Base-by-base conservation (phyloP, 1,139 yeast species). In the Suzukiozyma palmioleophila region DNA sequence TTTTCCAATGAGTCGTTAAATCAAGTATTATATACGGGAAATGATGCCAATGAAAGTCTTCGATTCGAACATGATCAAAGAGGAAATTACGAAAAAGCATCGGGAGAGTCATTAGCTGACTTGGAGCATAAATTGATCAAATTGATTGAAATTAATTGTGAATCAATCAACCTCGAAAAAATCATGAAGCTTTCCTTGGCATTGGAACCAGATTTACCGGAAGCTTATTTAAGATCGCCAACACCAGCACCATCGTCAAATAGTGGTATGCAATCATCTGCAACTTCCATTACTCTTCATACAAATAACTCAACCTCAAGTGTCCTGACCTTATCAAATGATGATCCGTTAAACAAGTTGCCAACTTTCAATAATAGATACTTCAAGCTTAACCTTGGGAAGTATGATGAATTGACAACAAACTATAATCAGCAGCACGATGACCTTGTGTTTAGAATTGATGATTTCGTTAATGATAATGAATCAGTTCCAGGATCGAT, bases 1-100 rank as follows among this genome's bases (percentile, higher is more conserved):
- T 68, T 71, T 42, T 67, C 74, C 12, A 71, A 71, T 46, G 76
- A 71, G 44, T 66, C 72, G 43, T 59, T 71, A 38, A 69, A 70
- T 45, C 75, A 70, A 40, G 75, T 69, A 3, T 54, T 71, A 27
- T 69, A 67, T 41, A 56, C 69, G 26, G 76, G 75, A 3, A 59
- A 56, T 14, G 63, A 64, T 43, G 58, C 52, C 38, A 70, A 63
- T 18, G 65, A 64, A 9, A 21, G 31, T 16, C 15, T 35, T 33
- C 30, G 24, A 12, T 12, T 28, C 1, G 33, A 30, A 29, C 25
- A 15, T 13, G 29, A 33, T 15, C 26, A n/a, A 26, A 29, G 14
- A 7, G 22, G 25, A 7, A n/a, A 22, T n/a, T 8, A 26, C n/a
- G 4, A 15, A 10, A 26, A 30, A 15, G 31, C 16, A 21, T 35